Evolutionary conservation across 2,329 filamentous ascomycete genomes (phyloP), one percentile per base, ranked within the genome.

Genomic region (Escovopsis sp.): DNA sequence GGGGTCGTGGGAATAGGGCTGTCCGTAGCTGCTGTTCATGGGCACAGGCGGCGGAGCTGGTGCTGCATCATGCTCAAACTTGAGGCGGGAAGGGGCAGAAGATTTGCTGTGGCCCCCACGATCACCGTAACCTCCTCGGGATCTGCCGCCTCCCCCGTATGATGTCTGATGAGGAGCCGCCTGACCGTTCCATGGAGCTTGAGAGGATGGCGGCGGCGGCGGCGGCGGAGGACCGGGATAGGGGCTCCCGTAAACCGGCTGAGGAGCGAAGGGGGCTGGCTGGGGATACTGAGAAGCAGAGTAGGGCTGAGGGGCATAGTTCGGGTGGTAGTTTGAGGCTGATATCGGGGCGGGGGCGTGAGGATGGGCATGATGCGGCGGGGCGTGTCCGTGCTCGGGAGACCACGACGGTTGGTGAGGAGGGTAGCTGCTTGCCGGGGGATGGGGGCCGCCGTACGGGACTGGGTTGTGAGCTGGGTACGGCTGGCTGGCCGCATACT

Each of bases 241-340:
- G 4, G 59, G 56, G 33, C 56, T 53, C 10, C 49, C 48, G 33
- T 65, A 65, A 33, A 57, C 57, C 42, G 63, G 62, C 26, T 63
- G 59, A 36, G 62, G 55, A 11, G 57, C 58, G 47, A 71, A 71
- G 12, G 63, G 57, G 33, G 66, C 60, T 41, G 67, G 67, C 46
- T 69, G 69, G 11, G 61, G 52, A 45, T 65, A 64, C 42, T 66
- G 63, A 23, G 62, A 44, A 37, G 59, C 54, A 30, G 58, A 57
- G 45, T 76, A 78, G 8, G 64, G 57, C 50, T 77, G 75, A 35
- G 69, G 68, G 34, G 72, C 67, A 53, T 75, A 78, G 56, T 72
- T 75, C 32, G 72, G 72, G 49, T 76, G 73, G 51, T 77, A 77
- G 51, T 72, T 73, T 46, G 68, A 63, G 30, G 69, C 59, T 40